Evolutionary conservation across 2,329 filamentous ascomycete species (phyloP).

Genomic region (Fusarium duplospermum): DNA sequence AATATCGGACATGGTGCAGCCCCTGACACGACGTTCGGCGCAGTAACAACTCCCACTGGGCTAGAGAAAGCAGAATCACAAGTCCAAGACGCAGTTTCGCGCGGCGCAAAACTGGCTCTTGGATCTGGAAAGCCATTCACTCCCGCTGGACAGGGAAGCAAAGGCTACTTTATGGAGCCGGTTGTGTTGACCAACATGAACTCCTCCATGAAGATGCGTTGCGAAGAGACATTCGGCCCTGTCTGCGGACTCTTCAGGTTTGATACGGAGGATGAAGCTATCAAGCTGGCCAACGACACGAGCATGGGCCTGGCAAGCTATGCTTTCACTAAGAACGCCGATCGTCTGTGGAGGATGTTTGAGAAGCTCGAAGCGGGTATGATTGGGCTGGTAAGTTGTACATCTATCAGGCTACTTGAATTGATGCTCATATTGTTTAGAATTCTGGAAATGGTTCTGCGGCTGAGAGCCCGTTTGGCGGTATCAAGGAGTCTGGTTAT

Average conservation of each 20-base stretch:
- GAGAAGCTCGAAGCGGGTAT: conserved; percentile 14
- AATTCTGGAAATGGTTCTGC: conserved; percentile 8
- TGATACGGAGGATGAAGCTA: neutral
- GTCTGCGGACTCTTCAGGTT: neutral
- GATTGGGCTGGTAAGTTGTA: neutral
- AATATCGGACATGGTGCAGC: conserved; percentile 20
- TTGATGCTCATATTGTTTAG: neutral
- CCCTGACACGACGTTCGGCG: conserved; percentile 40
- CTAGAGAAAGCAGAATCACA: conserved; percentile 40
- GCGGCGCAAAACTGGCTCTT: conserved; percentile 35
- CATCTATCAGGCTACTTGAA: neutral
- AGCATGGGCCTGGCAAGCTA: conserved; percentile 7
- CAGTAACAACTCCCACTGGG: conserved; percentile 40
- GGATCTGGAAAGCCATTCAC: neutral
- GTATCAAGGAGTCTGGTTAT: conserved; percentile 12
- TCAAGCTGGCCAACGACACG: conserved; percentile 4
- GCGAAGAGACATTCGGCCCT: conserved; percentile 4
- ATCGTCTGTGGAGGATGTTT: conserved; percentile 7
- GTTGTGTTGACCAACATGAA: conserved; percentile 27
- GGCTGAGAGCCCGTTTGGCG: conserved; percentile 12
- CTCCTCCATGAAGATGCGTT: neutral
- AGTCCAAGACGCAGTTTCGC: conserved; percentile 20
- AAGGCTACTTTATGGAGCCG: conserved; percentile 66
- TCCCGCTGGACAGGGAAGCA: neutral
- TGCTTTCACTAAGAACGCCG: conserved; percentile 3